Evolutionary conservation across 768 basidiomycete species (phyloP).

Genomic region (Rhodotorula diobovata): DNA sequence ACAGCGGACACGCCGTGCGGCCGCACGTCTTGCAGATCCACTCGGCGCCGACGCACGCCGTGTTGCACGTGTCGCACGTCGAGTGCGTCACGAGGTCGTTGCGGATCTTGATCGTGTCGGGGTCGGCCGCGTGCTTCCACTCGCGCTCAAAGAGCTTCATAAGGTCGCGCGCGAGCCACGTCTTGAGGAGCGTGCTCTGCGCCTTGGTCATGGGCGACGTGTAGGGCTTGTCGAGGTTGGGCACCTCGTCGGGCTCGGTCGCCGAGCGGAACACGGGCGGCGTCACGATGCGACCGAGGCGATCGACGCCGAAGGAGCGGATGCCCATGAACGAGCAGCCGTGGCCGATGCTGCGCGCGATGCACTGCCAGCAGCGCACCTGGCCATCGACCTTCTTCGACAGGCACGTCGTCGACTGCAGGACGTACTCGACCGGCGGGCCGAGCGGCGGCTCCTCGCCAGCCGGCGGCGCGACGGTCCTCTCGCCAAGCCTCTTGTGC

Average conservation of each 20-base stretch:
- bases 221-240: slow-evolving; percentile 11
- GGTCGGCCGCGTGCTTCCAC: background rate
- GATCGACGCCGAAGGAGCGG: slow-evolving; percentile 31
- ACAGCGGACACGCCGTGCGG: slow-evolving; percentile 19
- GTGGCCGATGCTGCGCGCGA: slow-evolving; percentile 22
- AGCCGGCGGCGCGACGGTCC: background rate
- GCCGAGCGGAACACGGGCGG: slow-evolving; percentile 9
- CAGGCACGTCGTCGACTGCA: slow-evolving; percentile 29
- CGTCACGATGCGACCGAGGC: slow-evolving; percentile 4
- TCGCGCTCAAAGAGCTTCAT: slow-evolving; percentile 14
- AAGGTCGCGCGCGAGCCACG: slow-evolving; percentile 19
- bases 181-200: slow-evolving; percentile 21
- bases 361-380: slow-evolving; percentile 32
- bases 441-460: slow-evolving; percentile 2
- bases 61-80: slow-evolving; percentile 33
- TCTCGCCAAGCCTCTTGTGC: slow-evolving; percentile 3
- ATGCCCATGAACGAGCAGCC: slow-evolving; percentile 30
- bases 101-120: background rate
- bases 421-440: background rate
- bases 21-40: slow-evolving; percentile 35
- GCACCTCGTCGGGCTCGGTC: slow-evolving; percentile 1
- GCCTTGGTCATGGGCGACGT: slow-evolving; percentile 9
- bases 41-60: background rate
- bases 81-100: slow-evolving; percentile 13
- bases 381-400: slow-evolving; percentile 33